These are phyloP conservation scores for Boletus coccyginus DNA, from an alignment of 768 basidiomycete genomes.

Conservation along the genomic window DNA sequence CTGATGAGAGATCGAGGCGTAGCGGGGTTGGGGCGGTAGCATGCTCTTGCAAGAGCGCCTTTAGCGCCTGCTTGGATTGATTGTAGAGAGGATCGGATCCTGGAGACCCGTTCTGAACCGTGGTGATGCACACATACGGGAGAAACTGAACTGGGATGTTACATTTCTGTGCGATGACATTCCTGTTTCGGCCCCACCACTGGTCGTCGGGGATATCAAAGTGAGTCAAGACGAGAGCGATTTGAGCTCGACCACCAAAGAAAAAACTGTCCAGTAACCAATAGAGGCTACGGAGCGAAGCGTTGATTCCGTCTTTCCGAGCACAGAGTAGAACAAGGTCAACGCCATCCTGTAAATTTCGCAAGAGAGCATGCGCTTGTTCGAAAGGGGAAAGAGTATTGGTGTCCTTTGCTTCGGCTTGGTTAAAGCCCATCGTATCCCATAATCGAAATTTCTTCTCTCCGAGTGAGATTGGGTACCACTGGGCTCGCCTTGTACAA, in stretches of 20 bases:
- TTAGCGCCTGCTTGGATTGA: constrained; percentile 14
- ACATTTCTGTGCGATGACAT: constrained; percentile 15
- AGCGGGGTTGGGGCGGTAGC: constrained; percentile 8
- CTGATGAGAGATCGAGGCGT: constrained; percentile 17
- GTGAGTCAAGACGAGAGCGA: constrained; percentile 39
- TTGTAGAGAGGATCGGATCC: not conserved
- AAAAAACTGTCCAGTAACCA: constrained; percentile 37
- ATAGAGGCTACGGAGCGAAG: constrained; percentile 36
- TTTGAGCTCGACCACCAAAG: constrained; percentile 34
- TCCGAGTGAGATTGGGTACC: constrained; percentile 20
- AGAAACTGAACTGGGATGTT: constrained; percentile 8
- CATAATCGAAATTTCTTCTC: constrained; percentile 26
- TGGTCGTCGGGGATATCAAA: constrained; percentile 31
- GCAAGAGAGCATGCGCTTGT: constrained; percentile 34
- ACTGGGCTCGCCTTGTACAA: constrained; percentile 32
- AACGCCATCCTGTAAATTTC: constrained; percentile 33
- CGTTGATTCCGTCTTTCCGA: constrained; percentile 38
- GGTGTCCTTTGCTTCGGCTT: constrained; percentile 13
- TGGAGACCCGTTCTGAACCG: constrained; percentile 2
- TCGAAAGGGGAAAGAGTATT: constrained; percentile 23
- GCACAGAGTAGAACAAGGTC: constrained; percentile 40
- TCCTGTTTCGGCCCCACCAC: constrained; percentile 40
- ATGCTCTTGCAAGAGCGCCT: constrained; percentile 6
- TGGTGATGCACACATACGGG: constrained; percentile 20
- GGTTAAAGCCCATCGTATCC: constrained; percentile 36